Evolutionary conservation across 352 stramenopile genomes (phyloP).

Genomic region (Pythium plurisporium): DNA sequence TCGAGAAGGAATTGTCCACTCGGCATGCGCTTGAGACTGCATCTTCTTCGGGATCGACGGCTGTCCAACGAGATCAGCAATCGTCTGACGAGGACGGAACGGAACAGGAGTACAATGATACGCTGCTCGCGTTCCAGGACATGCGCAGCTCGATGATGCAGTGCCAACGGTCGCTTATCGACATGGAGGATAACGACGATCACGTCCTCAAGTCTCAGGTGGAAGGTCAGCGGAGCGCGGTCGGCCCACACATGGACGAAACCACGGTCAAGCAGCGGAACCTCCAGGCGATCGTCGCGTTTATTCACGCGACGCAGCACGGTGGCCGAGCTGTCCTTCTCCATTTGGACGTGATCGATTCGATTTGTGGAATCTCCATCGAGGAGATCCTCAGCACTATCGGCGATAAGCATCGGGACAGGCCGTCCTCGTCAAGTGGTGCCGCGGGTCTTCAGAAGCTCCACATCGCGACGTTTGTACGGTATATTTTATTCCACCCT

Average conservation of each 20-base stretch:
- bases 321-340: slow-evolving; percentile 56
- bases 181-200: slow-evolving; percentile 26
- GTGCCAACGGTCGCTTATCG: slow-evolving; percentile 37
- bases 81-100: slow-evolving; percentile 12
- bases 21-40: slow-evolving; percentile 1
- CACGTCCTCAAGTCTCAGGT: background rate
- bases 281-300: slow-evolving; percentile 35
- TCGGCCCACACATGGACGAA: slow-evolving; percentile 15
- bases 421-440: slow-evolving; percentile 15
- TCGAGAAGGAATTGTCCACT: slow-evolving; percentile 14
- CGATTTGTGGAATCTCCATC: slow-evolving; percentile 34
- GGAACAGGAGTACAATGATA: slow-evolving; percentile 47
- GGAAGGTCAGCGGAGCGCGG: no score
- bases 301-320: slow-evolving; percentile 49
- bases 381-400: slow-evolving; percentile 51
- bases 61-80: slow-evolving; percentile 25
- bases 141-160: slow-evolving; percentile 64
- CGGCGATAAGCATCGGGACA: slow-evolving; percentile 53
- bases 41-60: background rate
- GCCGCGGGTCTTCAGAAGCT: slow-evolving; percentile 37
- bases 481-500: slow-evolving; percentile 72
- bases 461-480: slow-evolving; percentile 56
- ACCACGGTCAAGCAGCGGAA: slow-evolving; percentile 33
- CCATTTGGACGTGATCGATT: slow-evolving; percentile 48
- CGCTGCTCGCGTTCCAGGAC: slow-evolving; percentile 52